These are phyloP conservation scores for Durotheca rogersii DNA, from an alignment of 495 filamentous ascomycete genomes.

Conservation along the genomic window DNA sequence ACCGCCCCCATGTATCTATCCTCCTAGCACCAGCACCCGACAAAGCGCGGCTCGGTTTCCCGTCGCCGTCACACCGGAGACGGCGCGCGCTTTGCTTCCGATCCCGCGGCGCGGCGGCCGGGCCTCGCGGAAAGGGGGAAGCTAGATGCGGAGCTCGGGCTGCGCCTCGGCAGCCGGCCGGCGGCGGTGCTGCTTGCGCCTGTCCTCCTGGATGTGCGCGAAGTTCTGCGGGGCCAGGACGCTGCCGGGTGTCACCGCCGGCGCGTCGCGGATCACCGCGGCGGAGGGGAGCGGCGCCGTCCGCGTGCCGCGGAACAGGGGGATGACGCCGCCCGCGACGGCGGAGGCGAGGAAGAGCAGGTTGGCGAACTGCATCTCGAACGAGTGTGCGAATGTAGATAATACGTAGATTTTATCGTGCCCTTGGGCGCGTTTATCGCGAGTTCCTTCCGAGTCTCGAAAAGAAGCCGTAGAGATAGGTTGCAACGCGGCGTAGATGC, in stretches of 20 bases:
- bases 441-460: background rate
- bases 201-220: conserved; percentile 24
- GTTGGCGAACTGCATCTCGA: conserved; percentile 25
- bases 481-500: no score
- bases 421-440: background rate
- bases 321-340: conserved; percentile 18
- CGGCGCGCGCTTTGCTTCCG: no score
- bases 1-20: no score
- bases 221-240: conserved; percentile 20
- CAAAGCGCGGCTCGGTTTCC: no score
- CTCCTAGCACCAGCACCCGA: no score
- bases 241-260: conserved; percentile 7
- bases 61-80: no score
- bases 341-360: conserved; percentile 21
- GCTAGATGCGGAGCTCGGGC: no score
- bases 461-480: no score
- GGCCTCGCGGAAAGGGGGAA: no score
- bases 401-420: background rate
- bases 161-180: no score
- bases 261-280: conserved; percentile 1
- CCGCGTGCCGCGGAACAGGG: conserved; percentile 1
- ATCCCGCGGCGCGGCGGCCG: no score
- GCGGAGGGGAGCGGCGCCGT: background rate
- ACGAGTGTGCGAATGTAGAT: background rate
- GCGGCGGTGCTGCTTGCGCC: conserved; percentile 10